Evolutionary conservation across 1,284 basidiomycete species (phyloP), one percentile per base, ranked within the genome.

Genomic region (Meripilus lineatus): DNA sequence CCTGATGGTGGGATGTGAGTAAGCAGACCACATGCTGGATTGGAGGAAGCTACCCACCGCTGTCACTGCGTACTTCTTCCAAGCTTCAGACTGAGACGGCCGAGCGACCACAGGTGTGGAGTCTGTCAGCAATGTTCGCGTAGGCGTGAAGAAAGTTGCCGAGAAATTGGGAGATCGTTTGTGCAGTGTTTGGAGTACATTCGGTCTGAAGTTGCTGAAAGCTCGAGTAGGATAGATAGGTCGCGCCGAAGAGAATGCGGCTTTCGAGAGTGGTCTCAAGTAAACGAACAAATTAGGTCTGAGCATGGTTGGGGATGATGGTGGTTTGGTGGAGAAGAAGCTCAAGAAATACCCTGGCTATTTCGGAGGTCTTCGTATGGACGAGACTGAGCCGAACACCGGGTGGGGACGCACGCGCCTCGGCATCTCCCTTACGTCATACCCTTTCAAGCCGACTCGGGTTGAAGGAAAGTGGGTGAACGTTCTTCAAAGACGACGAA

Each of bases 11-110:
- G 18, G 38, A 25, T 4, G 40, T 43, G 23, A 47, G 36, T 32
- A 42, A 32, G 21, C 32, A 42, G 15, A 32, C 28, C 28, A n/a
- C n/a, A 30, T 30, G n/a, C 17, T 21, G 13, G 24, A 30, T 32
- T 17, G 26, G 14, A 3, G 5, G 13, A 38, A 23, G 7, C 22
- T 20, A 61, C 73, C 46, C 51, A 78, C 74, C 11, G 71, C 74
- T 24, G 74, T 75, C 44, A 77, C 65, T 17, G 64, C 75, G 42
- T 70, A 71, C 28, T 68, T 66, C 56, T 62, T 74, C 74, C 74
- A 77, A 8, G 69, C 63, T 14, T 72, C 65, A 32, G 63, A 51
- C 28, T 70, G 66, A 2, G 67, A 61, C 4, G 67, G 58, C 6
- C 60, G 59, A 22, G 60, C 47, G 14, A 70, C 57, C 2, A 75